A percentile compares a stretch with the other conserved stretches of the same genome.
Conservation (phyloP, 2,329 filamentous ascomycete species). For the Colletotrichum liaoningense region DNA sequence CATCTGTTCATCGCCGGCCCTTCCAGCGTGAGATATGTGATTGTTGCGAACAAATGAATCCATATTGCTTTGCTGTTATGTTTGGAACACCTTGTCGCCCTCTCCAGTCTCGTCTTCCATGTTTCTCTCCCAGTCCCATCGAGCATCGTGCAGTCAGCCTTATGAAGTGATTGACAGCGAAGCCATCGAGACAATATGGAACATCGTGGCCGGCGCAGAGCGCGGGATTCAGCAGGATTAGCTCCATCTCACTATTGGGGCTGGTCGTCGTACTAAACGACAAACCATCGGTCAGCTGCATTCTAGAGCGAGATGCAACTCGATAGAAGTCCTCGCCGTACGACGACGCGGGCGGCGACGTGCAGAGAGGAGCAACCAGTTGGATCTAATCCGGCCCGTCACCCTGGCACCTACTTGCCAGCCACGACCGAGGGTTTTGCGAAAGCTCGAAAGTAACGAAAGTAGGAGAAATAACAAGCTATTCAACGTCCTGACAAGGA, state of each 20-base stretch:
- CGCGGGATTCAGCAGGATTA: slow-evolving; percentile 2
- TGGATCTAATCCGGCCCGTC: slow-evolving; percentile 21
- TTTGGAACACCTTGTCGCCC: slow-evolving; percentile 15
- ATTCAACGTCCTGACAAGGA: background rate
- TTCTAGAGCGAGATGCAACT: slow-evolving; percentile 22
- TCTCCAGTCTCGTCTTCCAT: background rate
- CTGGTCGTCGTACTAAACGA: background rate
- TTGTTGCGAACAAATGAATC: slow-evolving; percentile 24
- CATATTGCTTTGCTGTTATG: slow-evolving; percentile 8
- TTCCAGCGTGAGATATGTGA: slow-evolving; percentile 11
- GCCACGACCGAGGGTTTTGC: slow-evolving; percentile 2
- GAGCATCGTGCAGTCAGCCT: slow-evolving; percentile 29
- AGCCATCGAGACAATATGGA: slow-evolving; percentile 19
- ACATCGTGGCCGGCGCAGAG: slow-evolving; percentile 3
- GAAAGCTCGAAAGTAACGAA: background rate
- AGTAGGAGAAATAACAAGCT: background rate
- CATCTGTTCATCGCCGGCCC: slow-evolving; percentile 30
- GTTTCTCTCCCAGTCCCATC: background rate
- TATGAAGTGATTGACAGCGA: slow-evolving; percentile 14
- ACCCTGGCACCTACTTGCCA: slow-evolving; percentile 18
- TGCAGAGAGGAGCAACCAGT: slow-evolving; percentile 25
- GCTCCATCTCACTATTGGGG: slow-evolving; percentile 15
- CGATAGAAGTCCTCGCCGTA: slow-evolving; percentile 23
- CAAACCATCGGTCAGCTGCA: slow-evolving; percentile 26
- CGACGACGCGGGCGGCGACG: slow-evolving; percentile 31